Evolutionary conservation across 495 filamentous ascomycete genomes (phyloP).

Genomic region (Penicillium diatomitis): DNA sequence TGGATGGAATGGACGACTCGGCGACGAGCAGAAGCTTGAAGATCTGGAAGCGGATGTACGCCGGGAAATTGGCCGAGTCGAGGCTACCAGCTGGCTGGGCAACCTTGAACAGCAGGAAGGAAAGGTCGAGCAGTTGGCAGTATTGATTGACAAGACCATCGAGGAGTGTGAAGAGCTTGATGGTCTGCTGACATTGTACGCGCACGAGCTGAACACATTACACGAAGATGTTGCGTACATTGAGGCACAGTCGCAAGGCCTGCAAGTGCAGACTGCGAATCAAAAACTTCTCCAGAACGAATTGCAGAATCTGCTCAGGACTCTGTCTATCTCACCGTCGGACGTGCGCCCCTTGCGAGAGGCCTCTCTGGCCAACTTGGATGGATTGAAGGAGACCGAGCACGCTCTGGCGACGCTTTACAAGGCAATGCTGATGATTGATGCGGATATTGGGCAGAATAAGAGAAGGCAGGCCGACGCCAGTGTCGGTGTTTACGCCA

Average conservation of each 20-base stretch:
- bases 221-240: constrained; percentile 95
- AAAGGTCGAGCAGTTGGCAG: constrained; percentile 70
- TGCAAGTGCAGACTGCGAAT: constrained; percentile 95
- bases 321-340: constrained; percentile 70
- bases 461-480: constrained; percentile 37
- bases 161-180: constrained; percentile 94
- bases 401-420: constrained; percentile 68
- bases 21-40: constrained; percentile 64
- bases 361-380: constrained; percentile 60
- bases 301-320: constrained; percentile 69
- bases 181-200: constrained; percentile 84
- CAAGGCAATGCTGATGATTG: constrained; percentile 91
- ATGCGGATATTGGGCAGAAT: constrained; percentile 59
- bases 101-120: constrained; percentile 86
- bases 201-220: constrained; percentile 84
- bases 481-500: constrained; percentile 53
- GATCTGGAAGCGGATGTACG: constrained; percentile 75
- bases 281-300: constrained; percentile 90
- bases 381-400: constrained; percentile 70
- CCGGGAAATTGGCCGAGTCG: constrained; percentile 78
- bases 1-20: constrained; percentile 75
- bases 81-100: constrained; percentile 86
- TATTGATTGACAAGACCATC: constrained; percentile 77
- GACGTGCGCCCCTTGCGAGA: constrained; percentile 65
- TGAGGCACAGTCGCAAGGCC: constrained; percentile 89